Evolutionary conservation across 2,329 filamentous ascomycete species (phyloP).

Genomic region (Neodidymelliopsis sp.): DNA sequence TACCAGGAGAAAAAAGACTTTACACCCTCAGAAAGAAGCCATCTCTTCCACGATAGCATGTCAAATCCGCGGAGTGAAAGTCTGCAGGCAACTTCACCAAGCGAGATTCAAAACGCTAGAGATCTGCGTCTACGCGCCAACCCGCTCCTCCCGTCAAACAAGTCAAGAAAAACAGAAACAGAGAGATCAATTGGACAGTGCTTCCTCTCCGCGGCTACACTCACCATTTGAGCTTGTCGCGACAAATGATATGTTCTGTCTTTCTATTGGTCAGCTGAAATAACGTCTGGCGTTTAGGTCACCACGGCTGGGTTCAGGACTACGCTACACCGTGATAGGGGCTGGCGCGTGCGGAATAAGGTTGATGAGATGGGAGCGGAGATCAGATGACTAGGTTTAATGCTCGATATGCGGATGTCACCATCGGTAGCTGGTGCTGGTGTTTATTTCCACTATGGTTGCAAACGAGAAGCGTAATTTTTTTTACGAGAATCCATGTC

Average conservation of each 20-base stretch:
- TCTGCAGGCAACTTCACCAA: background rate
- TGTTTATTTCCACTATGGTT: background rate
- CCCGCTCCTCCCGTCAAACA: background rate
- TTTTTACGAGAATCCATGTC: no score
- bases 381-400: no score
- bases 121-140: background rate
- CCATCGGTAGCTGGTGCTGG: background rate
- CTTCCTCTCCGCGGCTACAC: constrained; percentile 17
- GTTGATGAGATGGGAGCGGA: no score
- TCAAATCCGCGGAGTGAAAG: background rate
- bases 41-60: background rate
- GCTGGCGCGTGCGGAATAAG: background rate
- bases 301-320: background rate
- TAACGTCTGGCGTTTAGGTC: constrained; percentile 2
- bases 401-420: background rate
- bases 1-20: no score
- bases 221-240: constrained; percentile 24
- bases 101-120: background rate
- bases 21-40: no score
- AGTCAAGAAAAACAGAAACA: background rate
- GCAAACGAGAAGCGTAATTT: no score
- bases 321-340: background rate
- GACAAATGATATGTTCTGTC: constrained; percentile 10
- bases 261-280: constrained; percentile 23
- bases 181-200: constrained; percentile 19